Base-by-base conservation (phyloP, 2,329 filamentous ascomycete genomes). In the Colletotrichum tofieldiae region DNA sequence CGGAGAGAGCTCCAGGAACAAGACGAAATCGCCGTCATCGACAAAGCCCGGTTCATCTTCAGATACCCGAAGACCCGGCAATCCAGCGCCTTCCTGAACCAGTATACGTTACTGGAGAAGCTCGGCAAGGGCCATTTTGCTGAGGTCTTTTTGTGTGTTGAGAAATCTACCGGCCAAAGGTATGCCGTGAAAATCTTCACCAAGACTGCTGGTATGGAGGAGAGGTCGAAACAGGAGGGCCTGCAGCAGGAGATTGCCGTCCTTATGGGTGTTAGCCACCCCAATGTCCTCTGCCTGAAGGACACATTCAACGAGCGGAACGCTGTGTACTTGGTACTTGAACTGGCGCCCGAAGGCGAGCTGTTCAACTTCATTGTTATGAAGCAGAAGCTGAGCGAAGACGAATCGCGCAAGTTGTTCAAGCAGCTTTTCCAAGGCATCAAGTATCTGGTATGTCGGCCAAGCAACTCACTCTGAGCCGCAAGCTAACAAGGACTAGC, bases 161-260 rank as follows among this genome's bases (percentile, higher is more conserved):
- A 99, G 81, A 96, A 95, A 79, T 88, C 90, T 23, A 93, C 92
- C 0, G 97, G 96, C 9, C 89, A 91, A 76, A 90, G 93, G 67
- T 98, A 92, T 81, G 96, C 96, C 4, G 96, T 98, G 78, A 99
- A 99, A 85, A 92, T 96, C 71, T 98, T 99, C 79, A 95, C 94
- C 77, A 96, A 94, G 83, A 91, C 93, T 6, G 88, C 92, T 2
- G 93, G 93, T n/a, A 88, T 92, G 71, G 94, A 95, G 51, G 95
- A 98, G 75, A 91, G 90, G 75, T 93, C 94, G 23, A 96, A 95
- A 81, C 91, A 92, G 7, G 94, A 98, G 72, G 93, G 94, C 2
- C 83, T 98, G 56, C 94, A 98, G 80, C 95, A 98, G 81, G 97
- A 99, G 81, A 97, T 99, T 79, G 96, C 94, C 29, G 94, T 99